Conservation (phyloP, 179 eudicot species). For the Gypsophila paniculata region DNA sequence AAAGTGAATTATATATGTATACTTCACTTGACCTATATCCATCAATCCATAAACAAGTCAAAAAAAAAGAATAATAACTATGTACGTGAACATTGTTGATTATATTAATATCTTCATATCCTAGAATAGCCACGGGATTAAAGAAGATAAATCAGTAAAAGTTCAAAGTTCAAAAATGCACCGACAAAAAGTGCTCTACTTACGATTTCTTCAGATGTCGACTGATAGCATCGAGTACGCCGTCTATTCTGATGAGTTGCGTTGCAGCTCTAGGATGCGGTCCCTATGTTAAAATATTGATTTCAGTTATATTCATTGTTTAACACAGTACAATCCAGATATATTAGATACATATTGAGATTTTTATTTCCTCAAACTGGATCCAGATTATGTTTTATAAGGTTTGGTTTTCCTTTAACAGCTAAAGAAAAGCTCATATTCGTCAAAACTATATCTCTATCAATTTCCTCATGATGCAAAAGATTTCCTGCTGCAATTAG, state of each 20-base stretch:
- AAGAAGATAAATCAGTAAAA: neutral
- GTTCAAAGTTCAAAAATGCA: constrained; percentile 11
- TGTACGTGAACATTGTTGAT: neutral
- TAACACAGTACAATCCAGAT: neutral
- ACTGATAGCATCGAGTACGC: constrained; percentile 69
- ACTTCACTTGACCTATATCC: neutral
- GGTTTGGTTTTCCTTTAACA: too few species aligned
- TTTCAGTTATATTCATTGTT: neutral
- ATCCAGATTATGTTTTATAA: neutral
- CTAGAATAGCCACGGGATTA: constrained; percentile 3
- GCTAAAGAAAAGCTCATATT: too few species aligned
- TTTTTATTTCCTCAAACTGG: neutral
- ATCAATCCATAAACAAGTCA: neutral
- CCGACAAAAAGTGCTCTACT: constrained; percentile 31
- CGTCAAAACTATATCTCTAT: too few species aligned
- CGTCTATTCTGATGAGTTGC: constrained; percentile 68
- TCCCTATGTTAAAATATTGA: constrained; percentile 49
- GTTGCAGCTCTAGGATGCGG: constrained; percentile 91
- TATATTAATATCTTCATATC: neutral
- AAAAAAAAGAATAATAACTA: neutral
- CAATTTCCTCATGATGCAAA: too few species aligned
- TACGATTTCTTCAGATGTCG: constrained; percentile 81
- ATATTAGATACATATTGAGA: neutral
- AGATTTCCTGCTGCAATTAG: too few species aligned
- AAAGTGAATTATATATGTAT: neutral